Evolutionary conservation across 1,284 basidiomycete species (phyloP), one percentile per base, ranked within the genome.

Genomic region (Rhodotorula sp.): DNA sequence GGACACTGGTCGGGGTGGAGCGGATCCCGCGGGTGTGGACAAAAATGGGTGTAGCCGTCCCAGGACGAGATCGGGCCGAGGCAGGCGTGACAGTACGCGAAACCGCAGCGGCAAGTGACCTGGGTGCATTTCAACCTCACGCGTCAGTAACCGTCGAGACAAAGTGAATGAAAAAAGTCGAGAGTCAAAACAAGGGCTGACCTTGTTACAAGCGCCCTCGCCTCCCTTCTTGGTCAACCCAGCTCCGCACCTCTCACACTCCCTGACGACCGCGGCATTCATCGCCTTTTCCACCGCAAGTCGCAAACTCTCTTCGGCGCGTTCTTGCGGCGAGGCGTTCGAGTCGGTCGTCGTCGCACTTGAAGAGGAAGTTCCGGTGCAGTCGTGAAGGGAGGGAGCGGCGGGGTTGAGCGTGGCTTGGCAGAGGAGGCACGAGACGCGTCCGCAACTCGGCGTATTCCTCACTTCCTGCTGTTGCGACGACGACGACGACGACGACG

Each of bases 81-180:
- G 70, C 73, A 75, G 10, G 54, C 28, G 52, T 49, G 70, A 54
- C 73, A 75, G 47, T 54, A 68, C 7, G n/a, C 18, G 19, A 60
- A 34, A 14, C 72, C 72, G 43, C 71, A 73, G 28, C 73, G 59
- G 55, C 72, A 70, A 18, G 59, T 67, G n/a, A 74, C 60, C 70
- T 72, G 67, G 34, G 34, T 34, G 34, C 34, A 34, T 34, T 8
- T 8, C 34, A 34, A 34, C 34, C 34, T 34, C 8, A 34, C 34
- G 34, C 34, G 34, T 34, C 34, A 34, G 34, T 34, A 34, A 34
- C 34, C 34, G 34, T 34, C 34, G 34, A 34, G 34, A 34, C 34
- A 34, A 34, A 34, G 34, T 34, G 6, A 8, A 34, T 8, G 34
- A 7, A 6, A 6, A 8, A 8, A 34, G 34, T 34, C 34, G 34